These are phyloP conservation scores for Aspergillus sp. DNA, from an alignment of 2,329 filamentous ascomycete species.

Conservation along the genomic window DNA sequence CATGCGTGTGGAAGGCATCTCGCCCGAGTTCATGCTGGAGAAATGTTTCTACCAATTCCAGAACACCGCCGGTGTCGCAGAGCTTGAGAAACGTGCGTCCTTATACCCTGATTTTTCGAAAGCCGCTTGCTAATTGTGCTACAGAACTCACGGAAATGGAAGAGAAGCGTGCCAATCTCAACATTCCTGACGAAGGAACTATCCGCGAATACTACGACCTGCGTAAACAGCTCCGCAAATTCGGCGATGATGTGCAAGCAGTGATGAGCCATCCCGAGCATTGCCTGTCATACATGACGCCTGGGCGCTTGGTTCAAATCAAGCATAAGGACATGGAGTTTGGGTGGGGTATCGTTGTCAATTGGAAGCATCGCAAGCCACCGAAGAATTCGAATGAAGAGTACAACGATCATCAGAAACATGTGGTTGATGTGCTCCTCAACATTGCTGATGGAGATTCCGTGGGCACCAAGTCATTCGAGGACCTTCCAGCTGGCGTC, in stretches of 20 bases:
- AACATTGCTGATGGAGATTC: conserved; percentile 57
- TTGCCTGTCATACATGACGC: conserved; percentile 79
- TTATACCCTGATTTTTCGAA: background rate
- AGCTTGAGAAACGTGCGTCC: conserved; percentile 67
- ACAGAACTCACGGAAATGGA: conserved; percentile 75
- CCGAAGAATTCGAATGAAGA: conserved; percentile 69
- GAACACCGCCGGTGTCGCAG: conserved; percentile 83
- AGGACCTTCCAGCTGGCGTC: conserved; percentile 66
- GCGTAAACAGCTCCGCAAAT: conserved; percentile 77
- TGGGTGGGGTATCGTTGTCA: conserved; percentile 89
- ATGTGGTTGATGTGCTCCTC: conserved; percentile 81
- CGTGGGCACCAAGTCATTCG: conserved; percentile 58
- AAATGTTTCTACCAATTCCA: conserved; percentile 98
- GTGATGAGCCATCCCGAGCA: conserved; percentile 92
- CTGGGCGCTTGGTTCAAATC: conserved; percentile 84
- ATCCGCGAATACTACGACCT: conserved; percentile 95
- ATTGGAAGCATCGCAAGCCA: conserved; percentile 66
- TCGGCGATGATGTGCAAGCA: conserved; percentile 83
- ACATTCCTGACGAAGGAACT: conserved; percentile 80
- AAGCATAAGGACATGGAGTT: conserved; percentile 81
- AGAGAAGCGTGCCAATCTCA: conserved; percentile 69
- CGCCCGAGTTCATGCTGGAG: conserved; percentile 98
- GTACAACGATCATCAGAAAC: conserved; percentile 72
- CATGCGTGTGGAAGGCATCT: conserved; percentile 97
- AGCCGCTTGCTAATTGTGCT: conserved; percentile 28